phyloP scores from a whole-genome alignment of 768 basidiomycete genomes.

The Boletales sp. region DNA sequence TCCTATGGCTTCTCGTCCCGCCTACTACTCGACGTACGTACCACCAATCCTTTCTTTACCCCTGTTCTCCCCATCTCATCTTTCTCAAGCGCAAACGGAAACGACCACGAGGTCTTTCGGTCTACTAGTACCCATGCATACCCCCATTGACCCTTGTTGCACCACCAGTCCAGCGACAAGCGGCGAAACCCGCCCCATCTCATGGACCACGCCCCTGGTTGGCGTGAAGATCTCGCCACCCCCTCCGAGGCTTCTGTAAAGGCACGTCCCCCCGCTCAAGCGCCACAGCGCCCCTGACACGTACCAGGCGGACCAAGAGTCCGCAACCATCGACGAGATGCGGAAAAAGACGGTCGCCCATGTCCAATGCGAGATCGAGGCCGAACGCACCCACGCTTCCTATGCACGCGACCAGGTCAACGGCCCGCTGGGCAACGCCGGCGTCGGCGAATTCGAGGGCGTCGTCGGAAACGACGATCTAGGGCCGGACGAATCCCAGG shows the following conservation, averaged over 20 bases:
- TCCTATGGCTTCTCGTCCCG: too few relatives aligned
- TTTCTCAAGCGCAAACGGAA: too few relatives aligned
- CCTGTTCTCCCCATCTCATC: too few relatives aligned
- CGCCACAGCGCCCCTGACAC: background rate
- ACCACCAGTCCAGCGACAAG: conserved; percentile 34
- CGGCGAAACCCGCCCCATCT: conserved; percentile 37
- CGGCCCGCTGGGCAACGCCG: conserved; percentile 25
- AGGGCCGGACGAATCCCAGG: conserved; percentile 20
- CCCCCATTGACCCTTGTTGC: too few relatives aligned
- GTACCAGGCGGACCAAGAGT: conserved; percentile 25
- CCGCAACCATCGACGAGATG: conserved; percentile 15
- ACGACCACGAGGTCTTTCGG: too few relatives aligned
- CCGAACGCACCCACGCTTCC: conserved; percentile 20
- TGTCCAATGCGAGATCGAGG: conserved; percentile 12
- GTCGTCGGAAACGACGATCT: conserved; percentile 28
- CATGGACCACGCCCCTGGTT: conserved; percentile 57
- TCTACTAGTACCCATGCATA: too few relatives aligned
- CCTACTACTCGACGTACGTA: conserved; percentile 5
- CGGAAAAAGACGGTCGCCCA: conserved; percentile 21
- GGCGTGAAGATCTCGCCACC: conserved; percentile 66
- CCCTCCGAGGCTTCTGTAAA: conserved; percentile 65
- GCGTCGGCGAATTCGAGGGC: conserved; percentile 31
- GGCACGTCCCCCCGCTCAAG: conserved; percentile 28
- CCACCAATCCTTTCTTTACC: too few relatives aligned
- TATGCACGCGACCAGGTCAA: conserved; percentile 26